A percentile compares a stretch with the other conserved stretches of the same genome.
These are phyloP conservation scores for Cercophora sp. DNA, from an alignment of 495 filamentous ascomycete genomes.

Conservation along the genomic window DNA sequence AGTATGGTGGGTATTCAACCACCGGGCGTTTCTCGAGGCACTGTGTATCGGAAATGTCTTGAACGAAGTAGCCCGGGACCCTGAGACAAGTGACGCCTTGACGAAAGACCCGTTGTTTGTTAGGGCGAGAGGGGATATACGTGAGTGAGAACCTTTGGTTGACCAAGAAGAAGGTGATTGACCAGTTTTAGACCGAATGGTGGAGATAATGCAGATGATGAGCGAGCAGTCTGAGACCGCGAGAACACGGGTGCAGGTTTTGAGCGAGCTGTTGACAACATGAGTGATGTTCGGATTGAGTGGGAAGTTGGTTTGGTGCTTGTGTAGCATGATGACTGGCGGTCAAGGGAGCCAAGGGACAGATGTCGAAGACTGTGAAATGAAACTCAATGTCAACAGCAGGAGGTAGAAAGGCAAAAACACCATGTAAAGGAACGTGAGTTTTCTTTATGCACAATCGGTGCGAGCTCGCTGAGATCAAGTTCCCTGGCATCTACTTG, in stretches of 20 bases:
- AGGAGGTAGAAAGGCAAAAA: too few relatives aligned
- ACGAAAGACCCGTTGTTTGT: conserved; percentile 50
- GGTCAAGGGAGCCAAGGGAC: too few relatives aligned
- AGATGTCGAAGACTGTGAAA: too few relatives aligned
- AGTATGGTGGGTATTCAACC: conserved; percentile 76
- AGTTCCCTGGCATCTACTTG: too few relatives aligned
- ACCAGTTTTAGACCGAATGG: conserved; percentile 45
- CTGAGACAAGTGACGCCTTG: conserved; percentile 29
- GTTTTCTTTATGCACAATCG: too few relatives aligned
- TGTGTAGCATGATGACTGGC: too few relatives aligned
- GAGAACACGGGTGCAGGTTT: conserved; percentile 50
- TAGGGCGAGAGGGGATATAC: conserved; percentile 53
- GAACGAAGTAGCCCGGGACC: conserved; percentile 34
- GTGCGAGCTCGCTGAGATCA: too few relatives aligned
- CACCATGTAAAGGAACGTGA: too few relatives aligned
- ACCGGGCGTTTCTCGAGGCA: conserved; percentile 67
- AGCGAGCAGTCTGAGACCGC: conserved; percentile 50
- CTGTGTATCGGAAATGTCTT: conserved; percentile 49
- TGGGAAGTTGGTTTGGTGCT: too few relatives aligned
- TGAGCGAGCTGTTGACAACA: conserved; percentile 58
- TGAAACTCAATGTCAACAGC: too few relatives aligned
- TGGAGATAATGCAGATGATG: conserved; percentile 54
- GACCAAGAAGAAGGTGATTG: conserved; percentile 3
- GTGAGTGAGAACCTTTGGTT: conserved; percentile 30
- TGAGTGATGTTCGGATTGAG: too few relatives aligned